Evolutionary conservation across 2,329 filamentous ascomycete species (phyloP).

Genomic region (Lithohypha guttulata): DNA sequence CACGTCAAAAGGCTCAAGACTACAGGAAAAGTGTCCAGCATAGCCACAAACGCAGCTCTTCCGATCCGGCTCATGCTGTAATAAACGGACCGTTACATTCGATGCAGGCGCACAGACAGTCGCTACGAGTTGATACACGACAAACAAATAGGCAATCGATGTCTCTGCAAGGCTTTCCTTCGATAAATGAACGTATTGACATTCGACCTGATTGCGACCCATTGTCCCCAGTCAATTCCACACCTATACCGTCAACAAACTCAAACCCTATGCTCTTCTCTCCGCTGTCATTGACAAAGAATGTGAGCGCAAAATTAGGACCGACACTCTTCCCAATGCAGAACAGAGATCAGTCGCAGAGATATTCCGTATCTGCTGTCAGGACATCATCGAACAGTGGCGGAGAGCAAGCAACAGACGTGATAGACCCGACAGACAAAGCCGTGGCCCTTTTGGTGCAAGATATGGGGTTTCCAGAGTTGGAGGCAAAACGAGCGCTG

Average conservation of each 20-base stretch:
- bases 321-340: constrained; percentile 21
- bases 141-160: not conserved
- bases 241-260: constrained; percentile 11
- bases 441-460: constrained; percentile 46
- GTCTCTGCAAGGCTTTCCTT: not conserved
- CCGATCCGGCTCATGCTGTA: not conserved
- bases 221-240: not conserved
- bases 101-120: not conserved
- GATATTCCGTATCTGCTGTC: not conserved
- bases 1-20: constrained; percentile 15
- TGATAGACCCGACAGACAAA: constrained; percentile 43
- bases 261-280: constrained; percentile 19
- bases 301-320: constrained; percentile 18
- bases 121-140: not conserved
- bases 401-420: not conserved
- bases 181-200: not conserved
- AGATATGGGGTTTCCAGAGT: constrained; percentile 48
- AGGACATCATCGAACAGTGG: not conserved
- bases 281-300: constrained; percentile 16
- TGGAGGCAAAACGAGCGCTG: constrained; percentile 47
- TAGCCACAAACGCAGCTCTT: constrained; percentile 5
- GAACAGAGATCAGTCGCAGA: constrained; percentile 5
- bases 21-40: constrained; percentile 9
- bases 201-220: constrained; percentile 8
- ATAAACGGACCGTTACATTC: not conserved